A percentile compares a stretch with the other conserved stretches of the same genome.
Evolutionary conservation across 2,329 filamentous ascomycete species (phyloP).

Genomic region (Claviceps humidiphila): DNA sequence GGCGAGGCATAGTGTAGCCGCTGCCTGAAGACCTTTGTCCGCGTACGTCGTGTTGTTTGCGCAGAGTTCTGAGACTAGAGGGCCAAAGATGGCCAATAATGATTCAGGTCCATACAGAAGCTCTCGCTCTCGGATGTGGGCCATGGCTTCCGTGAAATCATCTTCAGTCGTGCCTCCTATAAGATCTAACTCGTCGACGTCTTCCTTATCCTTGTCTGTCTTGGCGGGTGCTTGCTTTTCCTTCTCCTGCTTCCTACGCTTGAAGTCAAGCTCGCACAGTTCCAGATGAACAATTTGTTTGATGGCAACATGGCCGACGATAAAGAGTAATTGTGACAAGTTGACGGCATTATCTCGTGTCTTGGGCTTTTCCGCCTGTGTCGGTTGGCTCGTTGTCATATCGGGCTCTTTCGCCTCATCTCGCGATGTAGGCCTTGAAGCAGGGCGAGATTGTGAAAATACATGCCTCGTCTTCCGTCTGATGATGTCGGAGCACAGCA

Average conservation of each 20-base stretch:
- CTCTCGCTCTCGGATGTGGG: constrained; percentile 72
- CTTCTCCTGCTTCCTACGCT: constrained; percentile 83
- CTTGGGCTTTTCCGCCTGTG: constrained; percentile 24
- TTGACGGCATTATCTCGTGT: constrained; percentile 56
- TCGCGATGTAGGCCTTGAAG: constrained; percentile 28
- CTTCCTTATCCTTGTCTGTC: constrained; percentile 38
- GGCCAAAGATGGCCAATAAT: constrained; percentile 79
- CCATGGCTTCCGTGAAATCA: constrained; percentile 78
- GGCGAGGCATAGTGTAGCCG: constrained; percentile 84
- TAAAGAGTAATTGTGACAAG: constrained; percentile 83
- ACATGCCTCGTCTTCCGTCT: constrained; percentile 75
- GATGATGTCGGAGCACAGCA: constrained; percentile 81
- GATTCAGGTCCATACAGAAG: constrained; percentile 71
- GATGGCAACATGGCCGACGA: constrained; percentile 91
- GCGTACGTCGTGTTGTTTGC: constrained; percentile 87
- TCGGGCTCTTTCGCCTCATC: constrained; percentile 26
- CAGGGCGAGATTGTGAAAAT: constrained; percentile 38
- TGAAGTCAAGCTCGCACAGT: constrained; percentile 95
- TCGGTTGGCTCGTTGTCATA: constrained; percentile 9
- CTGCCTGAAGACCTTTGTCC: constrained; percentile 80
- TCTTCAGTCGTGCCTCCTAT: constrained; percentile 95
- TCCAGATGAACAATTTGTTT: constrained; percentile 98
- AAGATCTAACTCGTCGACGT: constrained; percentile 82
- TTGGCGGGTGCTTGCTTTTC: constrained; percentile 49
- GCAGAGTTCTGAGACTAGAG: constrained; percentile 85